These are phyloP conservation scores for Aspergillus novofumigatus DNA, from an alignment of 2,329 filamentous ascomycete genomes.

Conservation along the genomic window DNA sequence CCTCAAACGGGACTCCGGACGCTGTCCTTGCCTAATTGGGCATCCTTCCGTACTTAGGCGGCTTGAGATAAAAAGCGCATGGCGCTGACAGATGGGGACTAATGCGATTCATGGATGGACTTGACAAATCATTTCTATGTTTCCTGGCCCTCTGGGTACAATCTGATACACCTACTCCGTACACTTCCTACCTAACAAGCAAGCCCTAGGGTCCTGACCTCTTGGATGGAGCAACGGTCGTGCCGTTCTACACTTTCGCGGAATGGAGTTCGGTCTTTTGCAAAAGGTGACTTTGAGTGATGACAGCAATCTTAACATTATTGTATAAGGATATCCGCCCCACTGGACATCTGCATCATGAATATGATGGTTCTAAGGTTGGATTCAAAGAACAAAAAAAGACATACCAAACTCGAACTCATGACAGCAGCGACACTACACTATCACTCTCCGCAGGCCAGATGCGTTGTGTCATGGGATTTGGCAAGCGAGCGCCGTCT, in stretches of 20 bases:
- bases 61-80: slow-evolving; percentile 3
- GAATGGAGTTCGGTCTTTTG: not conserved
- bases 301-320: not conserved
- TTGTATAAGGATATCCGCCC: not conserved
- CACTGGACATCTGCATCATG: not conserved
- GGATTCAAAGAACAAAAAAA: not conserved
- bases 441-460: not conserved
- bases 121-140: too few species aligned
- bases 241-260: not conserved
- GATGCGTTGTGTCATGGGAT: not conserved
- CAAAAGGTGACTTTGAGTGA: too few species aligned
- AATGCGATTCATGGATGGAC: not conserved
- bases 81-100: not conserved
- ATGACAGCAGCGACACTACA: not conserved
- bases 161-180: too few species aligned
- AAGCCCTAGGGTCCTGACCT: too few species aligned
- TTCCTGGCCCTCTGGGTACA: too few species aligned
- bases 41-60: slow-evolving; percentile 1
- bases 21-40: slow-evolving; percentile 2
- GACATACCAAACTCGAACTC: not conserved
- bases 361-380: not conserved
- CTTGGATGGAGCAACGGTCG: too few species aligned
- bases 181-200: too few species aligned
- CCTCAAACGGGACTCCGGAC: slow-evolving; percentile 5
- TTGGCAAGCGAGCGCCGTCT: not conserved